A percentile compares a stretch with the other conserved stretches of the same genome.
Evolutionary conservation across 192 early-diverging fungal genomes (phyloP).

Genomic region (Linnemannia zychae): DNA sequence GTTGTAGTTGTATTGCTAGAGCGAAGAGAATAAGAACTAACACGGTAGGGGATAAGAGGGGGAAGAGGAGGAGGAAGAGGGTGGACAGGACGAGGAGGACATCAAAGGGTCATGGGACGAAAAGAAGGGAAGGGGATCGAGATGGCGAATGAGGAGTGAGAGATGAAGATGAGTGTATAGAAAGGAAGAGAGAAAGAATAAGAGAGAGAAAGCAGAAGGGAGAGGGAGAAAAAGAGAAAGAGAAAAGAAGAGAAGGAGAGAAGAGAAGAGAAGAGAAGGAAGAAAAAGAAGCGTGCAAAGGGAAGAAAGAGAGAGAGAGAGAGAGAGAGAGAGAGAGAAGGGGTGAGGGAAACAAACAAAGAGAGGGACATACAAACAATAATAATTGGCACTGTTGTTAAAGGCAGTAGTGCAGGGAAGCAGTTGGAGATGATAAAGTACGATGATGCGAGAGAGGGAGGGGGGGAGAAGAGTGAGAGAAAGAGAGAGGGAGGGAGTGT

Average conservation of each 20-base stretch:
- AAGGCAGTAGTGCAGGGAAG: too few species aligned
- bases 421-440: too few species aligned
- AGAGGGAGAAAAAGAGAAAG: background rate
- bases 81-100: background rate
- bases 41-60: background rate
- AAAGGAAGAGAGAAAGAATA: background rate
- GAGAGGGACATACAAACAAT: background rate
- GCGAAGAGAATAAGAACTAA: background rate
- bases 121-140: background rate
- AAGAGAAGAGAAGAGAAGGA: constrained; percentile 1
- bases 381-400: too few species aligned
- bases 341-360: constrained; percentile 6
- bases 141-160: background rate
- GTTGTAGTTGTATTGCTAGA: background rate
- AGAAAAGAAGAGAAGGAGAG: background rate
- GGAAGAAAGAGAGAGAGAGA: background rate
- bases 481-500: background rate
- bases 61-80: background rate
- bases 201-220: background rate
- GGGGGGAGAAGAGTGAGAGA: background rate
- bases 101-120: background rate
- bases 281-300: background rate
- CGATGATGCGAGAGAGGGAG: background rate
- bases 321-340: background rate
- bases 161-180: background rate